Evolutionary conservation across 177 flowering plant genomes (phyloP), one percentile per base, ranked within the genome.

Genomic region (Vitis hybrid): DNA sequence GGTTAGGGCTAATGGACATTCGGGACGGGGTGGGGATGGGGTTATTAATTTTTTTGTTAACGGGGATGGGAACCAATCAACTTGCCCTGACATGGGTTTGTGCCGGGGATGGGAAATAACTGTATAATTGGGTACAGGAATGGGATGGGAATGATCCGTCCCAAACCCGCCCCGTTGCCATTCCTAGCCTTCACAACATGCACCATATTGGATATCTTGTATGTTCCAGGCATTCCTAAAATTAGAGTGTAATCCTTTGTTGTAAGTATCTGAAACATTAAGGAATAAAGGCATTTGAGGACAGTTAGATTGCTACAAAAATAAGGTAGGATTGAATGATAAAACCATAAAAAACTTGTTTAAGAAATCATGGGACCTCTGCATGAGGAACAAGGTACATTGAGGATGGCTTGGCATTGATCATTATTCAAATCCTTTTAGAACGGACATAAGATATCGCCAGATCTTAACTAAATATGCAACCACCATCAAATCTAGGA

Each of bases 141-240:
- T 26, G 26, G 26, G 26, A 26, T 26, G 26, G 26, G 26, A 26
- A 26, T 2, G 3, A 26, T 0, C 26, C 26, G 4, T 26, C 26
- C 26, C 26, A 26, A 26, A 26, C 26, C 4, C 4, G 0, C 26
- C 26, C 26, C 26, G 4, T 26, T 26, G 26, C 26, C 26, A 26
- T 26, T 26, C 26, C 26, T 26, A 26, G 99, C 99, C 81, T 91
- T 96, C 74, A 96, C 97, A 66, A 98, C 98, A 87, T 96, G 95
- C 66, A 96, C 99, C 93, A 96, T 83, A 49, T 98, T 93, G 54
- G 97, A 88, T 70, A 98, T 96, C 82, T 96, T 93, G 71, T 97
- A 98, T 3, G 99, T 96, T 69, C 98, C 97, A 78, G 99, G 97
- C 99, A 96, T 96, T 77, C 99, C 99, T 12, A 96, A 87, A 74